A percentile compares a stretch with the other conserved stretches of the same genome.
phyloP scores from a whole-genome alignment of 495 filamentous ascomycete genomes.

The Aspergillus cavernicola region DNA sequence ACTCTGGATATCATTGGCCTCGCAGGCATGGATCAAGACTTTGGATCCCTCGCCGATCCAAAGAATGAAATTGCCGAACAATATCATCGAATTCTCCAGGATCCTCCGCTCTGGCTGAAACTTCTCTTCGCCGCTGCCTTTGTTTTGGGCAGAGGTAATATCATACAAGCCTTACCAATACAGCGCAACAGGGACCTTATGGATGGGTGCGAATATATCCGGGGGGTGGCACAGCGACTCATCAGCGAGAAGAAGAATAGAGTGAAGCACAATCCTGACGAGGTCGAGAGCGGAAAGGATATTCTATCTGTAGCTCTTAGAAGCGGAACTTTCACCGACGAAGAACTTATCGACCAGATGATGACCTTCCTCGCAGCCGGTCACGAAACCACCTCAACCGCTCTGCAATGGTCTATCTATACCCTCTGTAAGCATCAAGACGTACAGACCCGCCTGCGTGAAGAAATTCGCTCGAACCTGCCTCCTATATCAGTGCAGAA shows the following conservation, averaged over 20 bases:
- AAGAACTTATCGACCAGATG: constrained; percentile 81
- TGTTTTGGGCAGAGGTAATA: constrained; percentile 30
- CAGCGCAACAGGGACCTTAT: constrained; percentile 61
- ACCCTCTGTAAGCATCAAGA: constrained; percentile 55
- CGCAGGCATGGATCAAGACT: constrained; percentile 81
- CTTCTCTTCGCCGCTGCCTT: constrained; percentile 41
- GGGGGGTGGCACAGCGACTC: constrained; percentile 58
- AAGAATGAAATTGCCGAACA: constrained; percentile 58
- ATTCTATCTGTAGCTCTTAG: constrained; percentile 81
- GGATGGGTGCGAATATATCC: constrained; percentile 54
- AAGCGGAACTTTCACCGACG: constrained; percentile 70
- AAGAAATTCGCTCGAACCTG: constrained; percentile 59
- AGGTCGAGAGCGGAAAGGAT: constrained; percentile 52
- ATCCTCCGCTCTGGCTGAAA: constrained; percentile 16
- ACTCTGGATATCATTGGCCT: constrained; percentile 89
- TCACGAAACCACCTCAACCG: constrained; percentile 71
- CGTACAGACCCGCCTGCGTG: constrained; percentile 54
- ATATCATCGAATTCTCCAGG: constrained; percentile 52
- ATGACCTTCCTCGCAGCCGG: constrained; percentile 95
- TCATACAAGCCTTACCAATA: constrained; percentile 53
- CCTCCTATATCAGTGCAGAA: constrained; percentile 49
- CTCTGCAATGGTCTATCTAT: constrained; percentile 59
- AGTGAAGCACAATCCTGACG: constrained; percentile 43
- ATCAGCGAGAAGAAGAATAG: constrained; percentile 65
- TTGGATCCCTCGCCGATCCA: constrained; percentile 64